Conservation (phyloP, 2,329 filamentous ascomycete genomes). For the Penicillium sp. region DNA sequence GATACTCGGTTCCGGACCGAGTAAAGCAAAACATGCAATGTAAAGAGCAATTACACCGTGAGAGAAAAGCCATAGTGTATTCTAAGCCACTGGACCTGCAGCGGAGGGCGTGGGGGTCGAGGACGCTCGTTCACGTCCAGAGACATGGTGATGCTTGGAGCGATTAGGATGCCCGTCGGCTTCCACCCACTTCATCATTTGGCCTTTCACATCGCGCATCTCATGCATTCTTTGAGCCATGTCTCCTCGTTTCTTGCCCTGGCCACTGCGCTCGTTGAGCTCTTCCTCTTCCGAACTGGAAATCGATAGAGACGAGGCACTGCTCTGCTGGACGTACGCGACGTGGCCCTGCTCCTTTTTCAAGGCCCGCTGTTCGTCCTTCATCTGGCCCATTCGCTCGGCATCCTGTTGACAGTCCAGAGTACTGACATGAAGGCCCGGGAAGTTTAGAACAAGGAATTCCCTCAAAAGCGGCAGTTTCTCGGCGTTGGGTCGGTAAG, state of each 20-base stretch:
- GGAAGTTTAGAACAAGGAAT: constrained; percentile 69
- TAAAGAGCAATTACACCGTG: neutral
- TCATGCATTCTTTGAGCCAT: constrained; percentile 30
- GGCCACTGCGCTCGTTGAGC: constrained; percentile 44
- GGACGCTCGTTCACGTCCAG: constrained; percentile 15
- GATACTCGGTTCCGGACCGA: constrained; percentile 18
- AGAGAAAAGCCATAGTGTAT: neutral
- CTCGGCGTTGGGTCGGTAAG: constrained; percentile 79
- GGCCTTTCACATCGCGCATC: constrained; percentile 37
- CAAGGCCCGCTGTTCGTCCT: constrained; percentile 65
- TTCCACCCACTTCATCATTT: constrained; percentile 36
- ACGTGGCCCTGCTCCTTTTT: constrained; percentile 62
- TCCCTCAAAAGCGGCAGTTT: constrained; percentile 66
- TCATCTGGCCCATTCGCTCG: constrained; percentile 67
- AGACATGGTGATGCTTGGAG: constrained; percentile 14
- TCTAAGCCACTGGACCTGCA: constrained; percentile 3
- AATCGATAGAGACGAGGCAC: constrained; percentile 45
- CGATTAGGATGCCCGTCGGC: constrained; percentile 24
- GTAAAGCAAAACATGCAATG: neutral
- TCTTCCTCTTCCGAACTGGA: constrained; percentile 57
- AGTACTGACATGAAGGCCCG: constrained; percentile 67
- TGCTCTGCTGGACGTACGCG: constrained; percentile 52
- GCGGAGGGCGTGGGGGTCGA: constrained; percentile 4
- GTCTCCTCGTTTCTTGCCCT: constrained; percentile 26
- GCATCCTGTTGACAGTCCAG: constrained; percentile 71